Percentiles rank a stretch among this genome's conserved stretches.
Evolutionary conservation across 2,329 filamentous ascomycete genomes (phyloP).

Genomic region (Ophiocordyceps camponoti-saundersi): DNA sequence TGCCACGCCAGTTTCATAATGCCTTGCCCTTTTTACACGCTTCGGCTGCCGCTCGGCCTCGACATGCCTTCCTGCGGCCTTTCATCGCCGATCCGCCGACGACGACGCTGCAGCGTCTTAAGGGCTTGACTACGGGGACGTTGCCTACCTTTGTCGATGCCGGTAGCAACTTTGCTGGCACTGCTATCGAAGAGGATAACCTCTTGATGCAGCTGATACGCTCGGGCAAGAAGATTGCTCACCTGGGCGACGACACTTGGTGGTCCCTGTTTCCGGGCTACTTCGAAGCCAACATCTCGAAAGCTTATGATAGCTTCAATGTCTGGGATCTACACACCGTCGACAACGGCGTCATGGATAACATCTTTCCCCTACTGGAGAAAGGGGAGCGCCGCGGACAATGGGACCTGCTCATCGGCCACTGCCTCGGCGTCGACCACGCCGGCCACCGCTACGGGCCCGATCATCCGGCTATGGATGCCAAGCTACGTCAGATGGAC

Average conservation of each 20-base stretch:
- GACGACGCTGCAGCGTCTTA: conserved; percentile 77
- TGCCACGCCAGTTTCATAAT: conserved; percentile 52
- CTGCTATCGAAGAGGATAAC: conserved; percentile 87
- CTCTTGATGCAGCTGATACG: conserved; percentile 48
- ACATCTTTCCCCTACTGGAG: conserved; percentile 71
- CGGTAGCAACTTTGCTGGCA: conserved; percentile 89
- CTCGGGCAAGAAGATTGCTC: conserved; percentile 60
- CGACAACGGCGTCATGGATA: conserved; percentile 83
- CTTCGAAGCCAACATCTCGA: conserved; percentile 74
- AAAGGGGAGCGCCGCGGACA: conserved; percentile 23
- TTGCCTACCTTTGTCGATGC: conserved; percentile 87
- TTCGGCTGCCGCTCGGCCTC: conserved; percentile 53
- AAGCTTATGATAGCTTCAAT: conserved; percentile 91
- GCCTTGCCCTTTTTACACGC: conserved; percentile 78
- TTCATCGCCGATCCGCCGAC: conserved; percentile 97
- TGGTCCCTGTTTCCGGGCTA: conserved; percentile 83
- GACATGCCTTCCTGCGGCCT: conserved; percentile 75
- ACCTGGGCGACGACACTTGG: conserved; percentile 98
- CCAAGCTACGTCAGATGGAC: conserved; percentile 88
- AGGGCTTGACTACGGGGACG: conserved; percentile 88
- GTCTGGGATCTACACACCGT: conserved; percentile 96
- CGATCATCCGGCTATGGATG: conserved; percentile 77
- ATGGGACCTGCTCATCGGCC: conserved; percentile 92
- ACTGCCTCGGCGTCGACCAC: conserved; percentile 91
- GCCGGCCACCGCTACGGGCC: conserved; percentile 93